phyloP scores from a whole-genome alignment of 208 protist species.

The Trypanosoma caninum region DNA sequence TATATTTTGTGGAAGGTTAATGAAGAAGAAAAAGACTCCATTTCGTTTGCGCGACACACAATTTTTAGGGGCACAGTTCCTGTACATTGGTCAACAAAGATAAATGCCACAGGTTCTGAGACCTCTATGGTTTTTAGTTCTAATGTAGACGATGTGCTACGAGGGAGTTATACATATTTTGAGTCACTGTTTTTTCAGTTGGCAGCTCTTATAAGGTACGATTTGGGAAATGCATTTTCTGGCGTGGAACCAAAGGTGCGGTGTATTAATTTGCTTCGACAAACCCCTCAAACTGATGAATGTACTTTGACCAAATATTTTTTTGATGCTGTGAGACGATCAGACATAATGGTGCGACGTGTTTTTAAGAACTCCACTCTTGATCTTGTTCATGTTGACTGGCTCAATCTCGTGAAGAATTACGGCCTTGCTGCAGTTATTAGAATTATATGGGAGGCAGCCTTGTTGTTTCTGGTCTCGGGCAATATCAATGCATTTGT shows the following conservation, averaged over 20 bases:
- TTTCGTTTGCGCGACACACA: conserved; percentile 62
- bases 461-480: conserved; percentile 55
- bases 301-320: conserved; percentile 62
- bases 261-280: conserved; percentile 82
- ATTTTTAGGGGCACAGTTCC: conserved; percentile 83
- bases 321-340: conserved; percentile 50
- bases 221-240: conserved; percentile 28
- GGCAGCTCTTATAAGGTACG: conserved; percentile 49
- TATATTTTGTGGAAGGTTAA: conserved; percentile 71
- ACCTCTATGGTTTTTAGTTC: conserved; percentile 77
- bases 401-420: conserved; percentile 71
- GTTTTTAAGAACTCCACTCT: conserved; percentile 40
- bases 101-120: conserved; percentile 63
- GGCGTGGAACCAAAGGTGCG: conserved; percentile 42
- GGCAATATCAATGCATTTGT: conserved; percentile 49
- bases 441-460: conserved; percentile 61
- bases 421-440: conserved; percentile 69
- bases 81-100: conserved; percentile 79
- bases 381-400: conserved; percentile 81
- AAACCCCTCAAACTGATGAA: conserved; percentile 60
- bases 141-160: conserved; percentile 60
- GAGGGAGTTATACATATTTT: conserved; percentile 66
- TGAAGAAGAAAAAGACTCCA: conserved; percentile 26
- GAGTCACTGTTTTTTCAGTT: conserved; percentile 47
- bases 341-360: conserved; percentile 34